Evolutionary conservation across 805 yeast species (phyloP).

Genomic region (Barnettozyma vustinii): DNA sequence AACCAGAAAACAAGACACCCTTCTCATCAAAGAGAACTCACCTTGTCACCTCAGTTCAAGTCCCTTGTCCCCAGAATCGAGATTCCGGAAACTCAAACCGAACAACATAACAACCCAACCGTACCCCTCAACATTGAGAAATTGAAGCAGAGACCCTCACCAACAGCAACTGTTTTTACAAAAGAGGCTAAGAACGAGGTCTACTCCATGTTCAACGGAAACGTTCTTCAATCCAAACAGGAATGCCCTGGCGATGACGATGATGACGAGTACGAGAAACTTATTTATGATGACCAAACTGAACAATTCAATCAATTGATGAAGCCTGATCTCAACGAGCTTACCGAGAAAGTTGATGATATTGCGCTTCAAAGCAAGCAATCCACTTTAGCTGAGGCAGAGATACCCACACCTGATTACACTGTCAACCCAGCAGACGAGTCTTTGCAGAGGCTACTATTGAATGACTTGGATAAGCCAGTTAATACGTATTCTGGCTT

Average conservation of each 20-base stretch:
- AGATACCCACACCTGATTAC: constrained; percentile 9
- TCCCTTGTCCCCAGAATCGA: constrained; percentile 7
- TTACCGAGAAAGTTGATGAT: constrained; percentile 27
- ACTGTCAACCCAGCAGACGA: constrained; percentile 43
- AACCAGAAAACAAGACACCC: neutral
- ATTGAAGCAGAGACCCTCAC: constrained; percentile 46
- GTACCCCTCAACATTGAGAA: constrained; percentile 13
- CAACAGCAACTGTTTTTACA: constrained; percentile 75
- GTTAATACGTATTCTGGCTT: constrained; percentile 28
- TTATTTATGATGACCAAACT: constrained; percentile 27
- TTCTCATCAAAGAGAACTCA: neutral
- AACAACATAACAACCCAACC: constrained; percentile 10
- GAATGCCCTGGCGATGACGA: constrained; percentile 28
- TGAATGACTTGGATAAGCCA: constrained; percentile 35
- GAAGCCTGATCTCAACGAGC: constrained; percentile 26
- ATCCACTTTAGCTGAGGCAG: neutral
- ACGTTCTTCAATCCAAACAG: constrained; percentile 29
- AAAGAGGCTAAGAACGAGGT: constrained; percentile 73
- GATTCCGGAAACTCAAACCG: neutral
- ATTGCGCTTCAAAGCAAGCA: neutral
- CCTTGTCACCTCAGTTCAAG: constrained; percentile 10
- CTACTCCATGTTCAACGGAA: constrained; percentile 59
- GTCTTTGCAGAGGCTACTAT: constrained; percentile 32
- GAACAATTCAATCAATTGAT: constrained; percentile 29
- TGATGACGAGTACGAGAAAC: constrained; percentile 16